Base-by-base conservation (phyloP, 371 early-diverging fungal genomes). In the Mortierella sp. region DNA sequence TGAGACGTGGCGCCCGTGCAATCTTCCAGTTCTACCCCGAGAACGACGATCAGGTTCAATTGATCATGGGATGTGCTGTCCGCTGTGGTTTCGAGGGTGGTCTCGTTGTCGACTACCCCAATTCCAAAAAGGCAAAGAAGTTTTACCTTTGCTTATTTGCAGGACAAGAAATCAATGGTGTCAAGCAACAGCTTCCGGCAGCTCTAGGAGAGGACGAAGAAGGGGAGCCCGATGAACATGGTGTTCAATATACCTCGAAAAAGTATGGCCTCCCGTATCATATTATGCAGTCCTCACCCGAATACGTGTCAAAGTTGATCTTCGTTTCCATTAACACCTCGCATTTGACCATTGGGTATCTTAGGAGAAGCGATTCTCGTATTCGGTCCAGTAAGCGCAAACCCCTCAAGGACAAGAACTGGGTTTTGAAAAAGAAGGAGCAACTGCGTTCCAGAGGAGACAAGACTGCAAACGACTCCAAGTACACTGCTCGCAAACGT, bases 11-110 rank as follows among this genome's bases (percentile, higher is more conserved):
- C 7, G 96, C 96, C 10, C 87, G 95, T 42, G 98, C 98, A 26
- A 92, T 99, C 14, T 96, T 99, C 81, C 99, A 99, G 85, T 98
- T 99, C 73, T 99, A 99, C 82, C 98, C 99, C 1, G 97, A 98
- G 78, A 95, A 93, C 80, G 94, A 96, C 57, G 87, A 92, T 64
- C 98, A 99, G 81, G 88, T 98, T 54, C 94, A 99, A 63, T 80
- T 98, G 81, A 93, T 99, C 57, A 92, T 94, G 78, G 87, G 91
- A 49, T 85, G 87, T 9, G 96, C 99, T 4, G 90, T 93, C 72
- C 85, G 89, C 59, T 93, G 93, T 79, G 99, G 99, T 60, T 98
- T 99, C 78, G 91, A 93, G 54, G 99, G 99, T 53, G 99, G 99
- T 64, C 78, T 99, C 9, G 92, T 99, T 3, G 90, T 98, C 13